Evolutionary conservation across 2,329 filamentous ascomycete species (phyloP), one percentile per base, ranked within the genome.

Genomic region (Apiospora aurea): DNA sequence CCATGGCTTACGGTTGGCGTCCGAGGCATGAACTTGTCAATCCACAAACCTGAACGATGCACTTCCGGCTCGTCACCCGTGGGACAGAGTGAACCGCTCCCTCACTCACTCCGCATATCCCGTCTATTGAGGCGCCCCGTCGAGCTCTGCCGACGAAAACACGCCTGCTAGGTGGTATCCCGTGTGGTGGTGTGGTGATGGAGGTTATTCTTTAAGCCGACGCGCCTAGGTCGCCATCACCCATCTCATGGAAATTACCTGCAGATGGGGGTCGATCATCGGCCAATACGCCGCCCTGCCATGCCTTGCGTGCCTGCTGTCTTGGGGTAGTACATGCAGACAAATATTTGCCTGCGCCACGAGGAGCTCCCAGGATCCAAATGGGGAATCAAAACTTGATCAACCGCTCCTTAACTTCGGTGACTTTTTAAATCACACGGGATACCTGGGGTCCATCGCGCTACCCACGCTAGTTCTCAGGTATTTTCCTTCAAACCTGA

Each of bases 181-280:
- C 57, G 57, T 64, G 57, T 41, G 46, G 57, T 41, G 46, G 44
- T 46, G 53, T 41, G 18, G 21, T 64, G 34, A 64, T 64, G 57
- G 57, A 41, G 57, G 57, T n/a, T 64, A 64, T 64, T 64, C 10
- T 21, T 64, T 64, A 64, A 38, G 57, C 57, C 57, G 34, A 34
- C 53, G 53, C 53, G 53, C 53, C 29, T 7, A 61, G 53, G 57
- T 64, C 34, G 13, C 57, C 57, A 64, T 64, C 57, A 38, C 53
- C 53, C 53, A 61, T 61, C 53, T 61, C 53, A 61, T 61, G 53
- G 53, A 61, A 61, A 61, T 61, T 61, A 26, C 53, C 53, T 38
- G 53, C 53, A 61, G 53, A 61, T 61, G 53, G 53, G 51, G 53
- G 53, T 61, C 18, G 53, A 61, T 61, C 29, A 49, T 21, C 29